A percentile compares a stretch with the other conserved stretches of the same genome.
Evolutionary conservation across 2,329 filamentous ascomycete genomes (phyloP).

Genomic region (Microcyclosporella mali): DNA sequence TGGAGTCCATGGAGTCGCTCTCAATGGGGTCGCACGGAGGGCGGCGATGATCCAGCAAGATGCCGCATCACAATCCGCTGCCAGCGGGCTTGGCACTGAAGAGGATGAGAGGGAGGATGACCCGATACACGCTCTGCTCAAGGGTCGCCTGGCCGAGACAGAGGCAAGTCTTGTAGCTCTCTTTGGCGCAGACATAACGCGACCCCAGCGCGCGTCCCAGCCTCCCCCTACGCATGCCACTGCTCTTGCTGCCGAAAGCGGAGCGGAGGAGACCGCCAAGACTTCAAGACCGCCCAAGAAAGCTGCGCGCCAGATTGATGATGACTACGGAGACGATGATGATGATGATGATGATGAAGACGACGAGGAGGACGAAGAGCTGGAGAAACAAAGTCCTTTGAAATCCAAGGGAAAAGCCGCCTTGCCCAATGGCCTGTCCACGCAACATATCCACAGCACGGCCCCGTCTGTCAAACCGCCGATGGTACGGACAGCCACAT

Average conservation of each 20-base stretch:
- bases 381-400: slow-evolving; percentile 42
- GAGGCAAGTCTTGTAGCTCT: slow-evolving; percentile 71
- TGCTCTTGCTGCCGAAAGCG: slow-evolving; percentile 5
- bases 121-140: slow-evolving; percentile 54
- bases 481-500: slow-evolving; percentile 49
- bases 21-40: slow-evolving; percentile 34
- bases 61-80: slow-evolving; percentile 25
- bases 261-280: slow-evolving; percentile 37
- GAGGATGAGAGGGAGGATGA: slow-evolving; percentile 43
- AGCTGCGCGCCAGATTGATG: slow-evolving; percentile 69
- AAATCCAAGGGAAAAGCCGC: slow-evolving; percentile 49
- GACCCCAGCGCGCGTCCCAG: slow-evolving; percentile 24
- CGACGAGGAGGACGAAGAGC: slow-evolving; percentile 44
- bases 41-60: slow-evolving; percentile 43
- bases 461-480: slow-evolving; percentile 57
- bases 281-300: slow-evolving; percentile 59
- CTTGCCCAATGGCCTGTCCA: slow-evolving; percentile 51
- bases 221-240: too few species aligned
- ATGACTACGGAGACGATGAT: slow-evolving; percentile 81
- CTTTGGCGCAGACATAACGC: slow-evolving; percentile 49
- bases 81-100: slow-evolving; percentile 29
- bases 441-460: slow-evolving; percentile 64
- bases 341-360: slow-evolving; percentile 46
- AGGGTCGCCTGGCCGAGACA: slow-evolving; percentile 67
- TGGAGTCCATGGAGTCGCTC: slow-evolving; percentile 33